Percentiles rank a stretch among this genome's conserved stretches.
phyloP scores from a whole-genome alignment of 805 yeast genomes.

The Teunomyces tritomae region DNA sequence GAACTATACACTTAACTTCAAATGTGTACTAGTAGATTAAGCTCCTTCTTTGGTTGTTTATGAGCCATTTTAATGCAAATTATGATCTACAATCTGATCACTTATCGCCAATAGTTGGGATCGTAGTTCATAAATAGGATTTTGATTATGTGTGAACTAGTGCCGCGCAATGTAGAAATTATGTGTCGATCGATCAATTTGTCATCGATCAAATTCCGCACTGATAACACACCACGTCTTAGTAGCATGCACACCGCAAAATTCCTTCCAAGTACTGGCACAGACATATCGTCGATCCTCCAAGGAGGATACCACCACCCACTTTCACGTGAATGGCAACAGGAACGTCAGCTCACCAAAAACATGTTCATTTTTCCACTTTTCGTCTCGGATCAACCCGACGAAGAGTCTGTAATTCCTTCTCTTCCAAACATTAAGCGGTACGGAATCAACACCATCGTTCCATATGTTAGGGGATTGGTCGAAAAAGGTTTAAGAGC shows the following conservation, averaged over 20 bases:
- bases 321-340: constrained; percentile 86
- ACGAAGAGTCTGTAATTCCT: constrained; percentile 71
- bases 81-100: not conserved
- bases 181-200: not conserved
- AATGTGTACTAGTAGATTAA: too few relatives aligned
- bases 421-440: constrained; percentile 87
- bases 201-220: not conserved
- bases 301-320: constrained; percentile 97
- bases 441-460: constrained; percentile 75
- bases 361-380: constrained; percentile 91
- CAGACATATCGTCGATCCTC: constrained; percentile 69
- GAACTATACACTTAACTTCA: too few relatives aligned
- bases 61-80: too few relatives aligned
- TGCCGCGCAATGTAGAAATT: not conserved
- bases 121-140: not conserved
- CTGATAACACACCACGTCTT: not conserved
- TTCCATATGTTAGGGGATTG: constrained; percentile 66
- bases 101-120: too few relatives aligned
- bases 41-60: too few relatives aligned
- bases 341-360: constrained; percentile 76
- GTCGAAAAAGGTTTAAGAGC: constrained; percentile 80
- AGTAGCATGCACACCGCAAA: constrained; percentile 57
- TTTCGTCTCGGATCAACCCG: constrained; percentile 75
- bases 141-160: not conserved
- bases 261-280: constrained; percentile 55